These are phyloP conservation scores for Aspergillus sojae DNA, from an alignment of 2,329 filamentous ascomycete genomes.

Conservation along the genomic window DNA sequence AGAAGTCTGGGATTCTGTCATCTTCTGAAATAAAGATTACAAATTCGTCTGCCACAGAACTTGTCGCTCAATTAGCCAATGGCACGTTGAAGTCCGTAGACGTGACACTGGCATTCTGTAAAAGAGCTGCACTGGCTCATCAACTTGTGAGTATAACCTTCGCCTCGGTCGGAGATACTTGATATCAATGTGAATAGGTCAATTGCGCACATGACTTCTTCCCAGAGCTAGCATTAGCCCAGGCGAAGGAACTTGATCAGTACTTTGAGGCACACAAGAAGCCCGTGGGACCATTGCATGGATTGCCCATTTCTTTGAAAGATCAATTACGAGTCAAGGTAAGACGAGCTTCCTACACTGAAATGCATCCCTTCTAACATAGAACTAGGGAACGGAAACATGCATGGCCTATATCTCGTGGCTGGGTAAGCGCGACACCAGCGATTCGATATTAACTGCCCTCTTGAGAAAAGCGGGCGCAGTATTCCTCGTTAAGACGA, in stretches of 20 bases:
- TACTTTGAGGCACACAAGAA: neutral
- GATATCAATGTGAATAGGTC: neutral
- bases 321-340: neutral
- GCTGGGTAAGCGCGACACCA: neutral
- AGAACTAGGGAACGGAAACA: neutral
- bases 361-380: neutral
- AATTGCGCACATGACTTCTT: neutral
- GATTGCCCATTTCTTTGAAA: neutral
- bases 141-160: conserved; percentile 17
- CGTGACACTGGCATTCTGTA: conserved; percentile 28
- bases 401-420: neutral
- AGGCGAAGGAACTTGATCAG: neutral
- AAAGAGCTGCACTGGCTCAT: conserved; percentile 25
- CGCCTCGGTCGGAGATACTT: neutral
- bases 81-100: conserved; percentile 23
- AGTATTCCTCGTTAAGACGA: conserved; percentile 30
- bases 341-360: too few relatives aligned
- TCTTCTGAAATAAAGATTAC: neutral
- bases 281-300: conserved; percentile 5
- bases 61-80: conserved; percentile 5
- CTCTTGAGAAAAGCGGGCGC: conserved; percentile 23
- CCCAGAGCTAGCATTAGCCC: neutral
- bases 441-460: conserved; percentile 16
- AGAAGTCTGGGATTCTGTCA: neutral
- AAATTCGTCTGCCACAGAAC: neutral